Percentiles rank a stretch among this genome's conserved stretches.
Conservation (phyloP, 495 filamentous ascomycete genomes). For the Podospora anserina region DNA sequence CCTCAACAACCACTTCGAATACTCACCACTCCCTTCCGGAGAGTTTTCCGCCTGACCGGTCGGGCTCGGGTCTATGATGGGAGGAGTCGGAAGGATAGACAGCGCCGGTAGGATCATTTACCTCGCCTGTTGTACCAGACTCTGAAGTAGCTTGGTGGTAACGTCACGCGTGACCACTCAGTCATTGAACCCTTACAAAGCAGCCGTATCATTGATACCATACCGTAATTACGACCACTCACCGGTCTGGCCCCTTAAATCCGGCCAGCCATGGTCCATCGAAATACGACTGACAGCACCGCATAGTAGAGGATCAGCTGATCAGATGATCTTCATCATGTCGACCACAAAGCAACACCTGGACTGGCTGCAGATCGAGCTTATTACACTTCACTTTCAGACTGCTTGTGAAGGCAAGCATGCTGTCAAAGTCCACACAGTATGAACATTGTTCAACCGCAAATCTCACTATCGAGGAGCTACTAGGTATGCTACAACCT, state of each 20-base stretch:
- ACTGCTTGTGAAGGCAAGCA: neutral
- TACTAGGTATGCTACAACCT: neutral
- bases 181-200: neutral
- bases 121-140: neutral
- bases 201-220: neutral
- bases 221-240: neutral
- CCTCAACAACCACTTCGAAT: neutral
- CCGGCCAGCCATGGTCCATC: neutral
- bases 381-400: neutral
- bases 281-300: neutral
- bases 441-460: neutral
- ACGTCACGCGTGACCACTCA: neutral
- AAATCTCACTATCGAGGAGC: neutral
- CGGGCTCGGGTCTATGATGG: neutral
- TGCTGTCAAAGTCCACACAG: neutral
- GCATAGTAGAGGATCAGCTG: neutral
- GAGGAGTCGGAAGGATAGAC: neutral
- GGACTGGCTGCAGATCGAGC: neutral
- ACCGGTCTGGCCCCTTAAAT: neutral
- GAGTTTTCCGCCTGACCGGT: neutral
- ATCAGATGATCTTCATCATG: neutral
- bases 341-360: neutral
- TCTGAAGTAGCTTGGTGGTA: neutral
- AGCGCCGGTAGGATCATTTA: neutral
- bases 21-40: neutral